These are phyloP conservation scores for Echinochloa phyllopogon DNA, from an alignment of 176 grass and related monocot genomes.

Conservation along the genomic window DNA sequence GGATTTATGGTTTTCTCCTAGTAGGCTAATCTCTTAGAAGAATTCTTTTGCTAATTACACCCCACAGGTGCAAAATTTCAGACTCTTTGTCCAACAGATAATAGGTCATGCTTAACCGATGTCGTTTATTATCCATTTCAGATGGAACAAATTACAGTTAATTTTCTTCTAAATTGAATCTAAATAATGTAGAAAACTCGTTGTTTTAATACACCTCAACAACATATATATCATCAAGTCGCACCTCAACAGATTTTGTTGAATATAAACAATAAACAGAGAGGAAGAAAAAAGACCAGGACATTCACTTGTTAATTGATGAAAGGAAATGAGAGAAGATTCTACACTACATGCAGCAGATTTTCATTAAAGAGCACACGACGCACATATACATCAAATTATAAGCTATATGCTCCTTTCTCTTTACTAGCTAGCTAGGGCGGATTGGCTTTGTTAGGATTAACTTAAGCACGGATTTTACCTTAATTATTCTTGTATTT, in stretches of 20 bases:
- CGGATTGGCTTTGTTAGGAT: background rate
- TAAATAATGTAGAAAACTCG: background rate
- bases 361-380: background rate
- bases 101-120: background rate
- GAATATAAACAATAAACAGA: background rate
- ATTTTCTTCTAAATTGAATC: background rate
- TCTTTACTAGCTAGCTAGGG: background rate
- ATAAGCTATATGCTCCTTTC: background rate
- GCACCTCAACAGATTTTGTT: background rate
- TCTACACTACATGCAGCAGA: background rate
- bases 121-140: background rate
- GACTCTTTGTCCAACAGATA: background rate
- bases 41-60: background rate
- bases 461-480: background rate
- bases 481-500: background rate
- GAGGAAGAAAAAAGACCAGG: background rate
- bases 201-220: background rate
- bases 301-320: background rate
- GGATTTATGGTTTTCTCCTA: background rate
- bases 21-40: background rate
- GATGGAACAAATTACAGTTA: background rate
- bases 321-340: background rate
- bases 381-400: background rate
- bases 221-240: background rate
- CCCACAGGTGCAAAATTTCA: background rate